These are phyloP conservation scores for Glycyrrhiza uralensis DNA, from an alignment of 306 rosid species.

Conservation along the genomic window DNA sequence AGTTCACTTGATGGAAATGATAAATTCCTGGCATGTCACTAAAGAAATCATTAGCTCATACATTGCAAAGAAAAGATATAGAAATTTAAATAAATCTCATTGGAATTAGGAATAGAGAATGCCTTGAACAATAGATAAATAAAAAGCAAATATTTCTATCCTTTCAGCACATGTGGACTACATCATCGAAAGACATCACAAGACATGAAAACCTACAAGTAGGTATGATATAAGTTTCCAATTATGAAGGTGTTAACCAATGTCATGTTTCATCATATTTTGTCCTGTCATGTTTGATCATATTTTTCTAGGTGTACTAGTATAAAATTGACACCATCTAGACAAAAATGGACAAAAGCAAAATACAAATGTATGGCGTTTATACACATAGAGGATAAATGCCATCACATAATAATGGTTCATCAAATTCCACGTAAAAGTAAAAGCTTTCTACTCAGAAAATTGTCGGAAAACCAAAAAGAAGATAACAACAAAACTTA, in stretches of 20 bases:
- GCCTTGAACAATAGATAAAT: background rate
- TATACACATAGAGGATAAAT: background rate
- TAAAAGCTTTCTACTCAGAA: background rate
- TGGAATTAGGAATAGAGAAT: background rate
- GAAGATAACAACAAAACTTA: background rate
- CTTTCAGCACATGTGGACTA: background rate
- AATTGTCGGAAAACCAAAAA: background rate
- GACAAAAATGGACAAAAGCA: slow-evolving; percentile 1
- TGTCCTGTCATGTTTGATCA: background rate
- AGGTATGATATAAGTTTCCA: background rate
- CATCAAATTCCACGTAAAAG: background rate
- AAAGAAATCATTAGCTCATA: background rate
- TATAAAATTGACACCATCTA: background rate
- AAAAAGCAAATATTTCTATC: background rate
- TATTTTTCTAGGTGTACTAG: background rate
- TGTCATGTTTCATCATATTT: background rate
- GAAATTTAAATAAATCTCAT: background rate
- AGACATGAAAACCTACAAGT: background rate
- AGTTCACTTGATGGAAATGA: background rate
- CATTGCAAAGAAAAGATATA: background rate
- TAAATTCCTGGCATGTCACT: background rate
- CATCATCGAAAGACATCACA: background rate
- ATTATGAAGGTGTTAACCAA: background rate
- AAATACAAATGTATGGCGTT: background rate
- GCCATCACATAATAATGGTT: background rate